Base-by-base conservation (phyloP, 495 filamentous ascomycete species). In the Penicillium ucsense region DNA sequence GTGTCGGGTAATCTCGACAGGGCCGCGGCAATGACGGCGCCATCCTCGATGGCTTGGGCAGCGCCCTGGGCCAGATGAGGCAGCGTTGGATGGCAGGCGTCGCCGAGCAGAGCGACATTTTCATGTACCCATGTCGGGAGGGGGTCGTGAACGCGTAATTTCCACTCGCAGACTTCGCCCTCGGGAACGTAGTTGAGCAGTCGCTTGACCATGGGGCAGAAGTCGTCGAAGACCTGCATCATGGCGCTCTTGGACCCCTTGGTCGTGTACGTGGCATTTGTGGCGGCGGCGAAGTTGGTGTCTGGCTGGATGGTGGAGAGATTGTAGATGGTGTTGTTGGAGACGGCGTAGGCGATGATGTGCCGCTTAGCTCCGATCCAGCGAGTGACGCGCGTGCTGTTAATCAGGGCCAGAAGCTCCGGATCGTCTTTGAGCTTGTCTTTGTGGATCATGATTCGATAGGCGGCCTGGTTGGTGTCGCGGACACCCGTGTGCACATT, bases 41-140 rank as follows among this genome's bases (percentile, higher is more conserved):
- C 83, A 57, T 90, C 85, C 67, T 92, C 87, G 45, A 90, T 85
- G 30, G 84, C 85, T 72, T 88, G 85, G n/a, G 85, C 86, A 30
- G 85, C 85, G n/a, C 85, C 85, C 70, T 90, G 86, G 31, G 76
- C 79, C 9, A 86, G 66, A 62, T 89, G 85, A 30, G 86, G 86
- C 30, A 89, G 75, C 30, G 84, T 89, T 3, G 85, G 83, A 60
- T 89, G 84, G 63, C 85, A 88, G 3, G 87, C 82, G 60, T 90
- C 87, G 37, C 86, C 86, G 11, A 90, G 66, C 3, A 90, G 78
- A 12, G 84, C 84, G n/a, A 78, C 76, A 39, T 59, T 69, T 4
- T 80, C 79, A 47, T 79, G 70, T 3, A 85, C 71, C 86, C 86
- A 89, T 27, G 76, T 87, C 0, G 79, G 76, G 27, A 91, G 69